Base-by-base conservation (phyloP, 441 rosid genomes). In the Flueggea neowawraea region DNA sequence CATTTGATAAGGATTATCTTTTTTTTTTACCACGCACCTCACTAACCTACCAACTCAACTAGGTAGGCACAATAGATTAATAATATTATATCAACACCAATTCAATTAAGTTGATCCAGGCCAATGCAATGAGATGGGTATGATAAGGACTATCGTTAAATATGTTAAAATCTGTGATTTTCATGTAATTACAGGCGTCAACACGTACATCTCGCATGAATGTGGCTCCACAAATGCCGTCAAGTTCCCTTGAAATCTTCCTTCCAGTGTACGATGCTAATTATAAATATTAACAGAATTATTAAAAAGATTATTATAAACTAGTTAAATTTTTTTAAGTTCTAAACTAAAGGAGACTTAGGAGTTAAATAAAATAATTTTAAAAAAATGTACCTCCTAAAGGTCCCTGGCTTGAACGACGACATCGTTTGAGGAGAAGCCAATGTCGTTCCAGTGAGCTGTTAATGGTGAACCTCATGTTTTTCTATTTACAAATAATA, bases 361-460 rank as follows among this genome's bases (percentile, higher is more conserved):
- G 14, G 10, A 16, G 28, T 22, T 22, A 22, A 22, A 22, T 22
- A 63, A 6, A 2, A 0, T 32, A 0, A 16, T 16, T 5, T 10
- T 5, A 52, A 22, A 31, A 10, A 1, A 0, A 6, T 6, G 6
- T 66, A 74, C 82, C 81, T 79, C 70, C 84, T 84, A 79, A 3
- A 82, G 59, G 61, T 75, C 84, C 61, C 80, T 73, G 22, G 77
- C 84, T 58, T 79, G 71, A 9, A 68, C 73, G 2, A 73, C 36
- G 10, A 49, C 13, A 32, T 63, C 59, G n/a, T 31, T 54, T 7
- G 66, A 50, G 1, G 58, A 15, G 16, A 79, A 32, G 13, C 82
- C 86, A 45, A 74, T 64, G 41, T 82, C 83, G 3, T 73, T 76
- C 83, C 83, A 79, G 17, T 66, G 69, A 16, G 80, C 84, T 8